These are phyloP conservation scores for Magnolia kwangsiensis DNA, from an alignment of 164 flowering plant genomes.

Conservation along the genomic window DNA sequence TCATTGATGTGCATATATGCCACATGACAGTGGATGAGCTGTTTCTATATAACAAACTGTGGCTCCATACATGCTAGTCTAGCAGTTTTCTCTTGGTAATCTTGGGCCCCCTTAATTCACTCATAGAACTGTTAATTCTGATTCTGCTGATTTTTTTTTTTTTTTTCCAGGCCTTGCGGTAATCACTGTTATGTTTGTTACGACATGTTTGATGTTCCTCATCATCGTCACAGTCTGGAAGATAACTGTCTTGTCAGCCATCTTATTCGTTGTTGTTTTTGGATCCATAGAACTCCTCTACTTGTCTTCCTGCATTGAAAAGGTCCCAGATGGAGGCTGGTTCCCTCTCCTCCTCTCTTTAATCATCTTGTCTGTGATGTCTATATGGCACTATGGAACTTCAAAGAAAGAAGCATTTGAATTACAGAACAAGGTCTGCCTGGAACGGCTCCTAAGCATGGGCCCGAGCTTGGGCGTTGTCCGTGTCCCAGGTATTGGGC, in stretches of 20 bases:
- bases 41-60: neutral
- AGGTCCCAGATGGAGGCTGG: conserved; percentile 62
- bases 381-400: conserved; percentile 58
- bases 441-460: conserved; percentile 34
- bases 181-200: conserved; percentile 54
- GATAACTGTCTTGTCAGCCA: conserved; percentile 25
- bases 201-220: conserved; percentile 65
- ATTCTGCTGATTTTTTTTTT: conserved; percentile 1
- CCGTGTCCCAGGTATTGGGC: conserved; percentile 47
- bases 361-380: conserved; percentile 40
- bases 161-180: conserved; percentile 50
- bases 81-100: neutral
- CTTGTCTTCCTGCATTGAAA: conserved; percentile 42
- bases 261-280: conserved; percentile 40
- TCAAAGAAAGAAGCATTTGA: conserved; percentile 35
- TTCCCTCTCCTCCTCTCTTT: conserved; percentile 36
- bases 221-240: conserved; percentile 52
- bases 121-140: neutral
- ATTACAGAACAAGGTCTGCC: conserved; percentile 34
- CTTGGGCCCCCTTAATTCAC: neutral
- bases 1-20: neutral
- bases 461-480: conserved; percentile 36
- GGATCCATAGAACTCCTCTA: conserved; percentile 59
- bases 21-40: neutral
- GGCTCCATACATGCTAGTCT: neutral